These are phyloP conservation scores for Arthrobotrys pseudoclavata DNA, from an alignment of 2,329 filamentous ascomycete species.

Conservation along the genomic window DNA sequence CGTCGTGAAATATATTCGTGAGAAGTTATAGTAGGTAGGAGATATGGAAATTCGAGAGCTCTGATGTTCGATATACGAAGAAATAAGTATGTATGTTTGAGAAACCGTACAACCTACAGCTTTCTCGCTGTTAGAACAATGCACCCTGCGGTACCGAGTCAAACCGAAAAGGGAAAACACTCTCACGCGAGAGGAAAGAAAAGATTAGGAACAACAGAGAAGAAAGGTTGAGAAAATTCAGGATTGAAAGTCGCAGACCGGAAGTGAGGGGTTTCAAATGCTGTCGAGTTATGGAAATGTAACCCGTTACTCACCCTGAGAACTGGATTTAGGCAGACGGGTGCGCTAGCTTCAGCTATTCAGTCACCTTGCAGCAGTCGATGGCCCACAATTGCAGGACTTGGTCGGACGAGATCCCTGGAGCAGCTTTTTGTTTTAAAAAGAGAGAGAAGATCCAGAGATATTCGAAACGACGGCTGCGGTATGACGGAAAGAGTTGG, in stretches of 20 bases:
- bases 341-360: conserved; percentile 46
- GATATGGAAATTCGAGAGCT: conserved; percentile 7
- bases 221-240: conserved; percentile 22
- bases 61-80: conserved; percentile 5
- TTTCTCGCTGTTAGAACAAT: conserved; percentile 29
- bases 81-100: conserved; percentile 6
- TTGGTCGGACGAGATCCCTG: conserved; percentile 14
- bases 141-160: conserved; percentile 17
- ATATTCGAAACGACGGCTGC: not conserved
- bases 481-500: conserved; percentile 3
- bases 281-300: conserved; percentile 42
- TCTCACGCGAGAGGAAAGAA: conserved; percentile 30
- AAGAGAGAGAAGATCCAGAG: not conserved
- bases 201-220: conserved; percentile 19
- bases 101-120: conserved; percentile 29
- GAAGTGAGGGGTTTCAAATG: conserved; percentile 49
- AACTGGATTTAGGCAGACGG: conserved; percentile 50
- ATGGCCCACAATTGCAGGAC: conserved; percentile 48
- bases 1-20: conserved; percentile 54
- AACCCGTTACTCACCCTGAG: conserved; percentile 41
- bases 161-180: conserved; percentile 20
- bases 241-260: conserved; percentile 37
- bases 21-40: conserved; percentile 16
- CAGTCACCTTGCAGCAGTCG: conserved; percentile 47
- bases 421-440: not conserved